Base-by-base conservation (phyloP, 331 rosid genomes). In the Phaseolus coccineus region DNA sequence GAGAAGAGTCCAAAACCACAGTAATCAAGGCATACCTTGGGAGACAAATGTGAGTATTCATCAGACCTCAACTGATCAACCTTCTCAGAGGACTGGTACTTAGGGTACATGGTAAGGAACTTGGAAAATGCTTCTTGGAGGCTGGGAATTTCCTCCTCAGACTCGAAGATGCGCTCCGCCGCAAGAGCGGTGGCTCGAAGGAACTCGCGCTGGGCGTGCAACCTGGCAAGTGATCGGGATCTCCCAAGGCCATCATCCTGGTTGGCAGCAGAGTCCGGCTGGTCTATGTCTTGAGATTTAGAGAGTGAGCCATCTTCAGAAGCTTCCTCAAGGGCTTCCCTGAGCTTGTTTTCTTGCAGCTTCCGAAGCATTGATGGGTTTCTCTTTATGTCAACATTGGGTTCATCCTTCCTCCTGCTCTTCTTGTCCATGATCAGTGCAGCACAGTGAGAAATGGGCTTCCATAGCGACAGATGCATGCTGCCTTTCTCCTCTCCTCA, bases 1-100 rank as follows among this genome's bases (percentile, higher is more conserved):
- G 98, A 94, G 77, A 94, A 94, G n/a, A 94, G 94, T 28, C 98
- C 98, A 69, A 92, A 94, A 51, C 98, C 98, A 83, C 98, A 94
- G 84, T 94, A 94, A 81, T 94, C 98, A 75, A 94, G 98, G 91
- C 97, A 91, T 89, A 92, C 98, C 98, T 92, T 94, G 2, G 94
- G 96, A 0, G 89, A 84, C 74, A 94, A 83, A 84, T 94, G 94
- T 1, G 91, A 82, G 77, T 94, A 94, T 74, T 94, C 98, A 15
- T 90, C 88, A 13, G 77, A 64, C 89, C 98, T 89, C 90, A 94
- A 87, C 71, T 88, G 90, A 87, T 94, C 98, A 55, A 94, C 88
- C 89, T 88, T 94, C 87, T 89, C 98, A 3, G 95, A 92, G 33
- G 96, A 86, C 79, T 67, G 78, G 82, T 87, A 94, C 82, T 94